Evolutionary conservation across 2,329 filamentous ascomycete species (phyloP).

Genomic region (Colletotrichum tanaceti): DNA sequence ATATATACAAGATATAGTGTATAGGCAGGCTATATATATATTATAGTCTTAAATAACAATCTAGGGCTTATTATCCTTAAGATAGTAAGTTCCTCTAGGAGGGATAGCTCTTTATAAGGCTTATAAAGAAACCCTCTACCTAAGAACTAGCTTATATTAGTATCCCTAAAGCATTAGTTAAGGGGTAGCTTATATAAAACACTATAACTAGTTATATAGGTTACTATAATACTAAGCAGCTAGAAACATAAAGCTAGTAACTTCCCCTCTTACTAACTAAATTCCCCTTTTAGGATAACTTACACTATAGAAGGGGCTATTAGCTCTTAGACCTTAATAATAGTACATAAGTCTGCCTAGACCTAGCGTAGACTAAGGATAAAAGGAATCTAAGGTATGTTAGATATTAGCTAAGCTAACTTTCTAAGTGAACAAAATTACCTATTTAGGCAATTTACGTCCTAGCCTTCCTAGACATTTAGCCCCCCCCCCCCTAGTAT

Average conservation of each 20-base stretch:
- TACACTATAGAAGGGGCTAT: not conserved
- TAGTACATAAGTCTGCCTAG: too few species aligned
- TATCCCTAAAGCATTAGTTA: not conserved
- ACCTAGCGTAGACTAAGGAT: too few species aligned
- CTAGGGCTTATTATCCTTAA: not conserved
- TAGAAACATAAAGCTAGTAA: not conserved
- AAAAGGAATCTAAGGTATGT: too few species aligned
- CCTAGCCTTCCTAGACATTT: too few species aligned
- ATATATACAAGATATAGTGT: not conserved
- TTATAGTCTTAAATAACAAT: not conserved
- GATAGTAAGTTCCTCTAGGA: slow-evolving; percentile 1
- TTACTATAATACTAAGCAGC: not conserved
- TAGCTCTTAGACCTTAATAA: not conserved
- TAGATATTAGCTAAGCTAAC: too few species aligned
- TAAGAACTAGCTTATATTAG: not conserved
- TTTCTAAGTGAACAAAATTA: too few species aligned
- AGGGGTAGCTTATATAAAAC: not conserved
- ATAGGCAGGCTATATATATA: not conserved
- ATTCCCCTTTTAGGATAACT: not conserved
- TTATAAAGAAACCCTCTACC: not conserved
- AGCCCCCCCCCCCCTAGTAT: too few species aligned
- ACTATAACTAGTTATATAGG: not conserved
- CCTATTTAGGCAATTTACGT: too few species aligned
- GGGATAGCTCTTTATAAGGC: slow-evolving; percentile 1
- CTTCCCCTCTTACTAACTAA: not conserved